Base-by-base conservation (phyloP, 2,329 filamentous ascomycete genomes). In the Stachybotrys echinatus region DNA sequence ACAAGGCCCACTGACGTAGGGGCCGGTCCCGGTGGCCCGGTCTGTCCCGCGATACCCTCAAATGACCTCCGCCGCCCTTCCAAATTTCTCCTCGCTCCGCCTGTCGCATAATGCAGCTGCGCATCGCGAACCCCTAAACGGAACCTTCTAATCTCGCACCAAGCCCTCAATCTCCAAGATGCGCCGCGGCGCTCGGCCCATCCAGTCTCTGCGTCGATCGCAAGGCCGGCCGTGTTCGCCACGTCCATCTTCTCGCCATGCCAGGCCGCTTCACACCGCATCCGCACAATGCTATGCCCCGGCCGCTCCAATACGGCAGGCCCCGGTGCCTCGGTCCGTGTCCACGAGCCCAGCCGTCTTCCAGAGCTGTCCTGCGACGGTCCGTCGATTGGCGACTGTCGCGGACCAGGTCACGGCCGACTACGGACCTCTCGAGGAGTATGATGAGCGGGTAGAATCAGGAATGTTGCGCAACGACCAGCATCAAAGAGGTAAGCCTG, bases 391-490 rank as follows among this genome's bases (percentile, higher is more conserved):
- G 54, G 62, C 64, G 20, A 68, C 65, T 6, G 61, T 60, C 19
- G 57, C 56, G 12, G 51, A 55, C 18, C 43, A 48, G 21, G 23
- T 43, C 34, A 44, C 52, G 6, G 68, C 72, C 44, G 64, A 69
- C 40, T 65, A 74, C 54, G 92, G 92, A 0, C 94, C 94, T 3
- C 78, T 97, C 62, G 80, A 84, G 55, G 92, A 97, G 68, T 99
- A 99, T 68, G 87, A 96, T 66, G 76, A 79, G 52, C 82, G 92
- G 44, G 92, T 99, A 8, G 75, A 83, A 44, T 73, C 76, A 42
- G 89, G 91, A 12, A 74, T 81, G 45, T 67, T 99, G 55, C 81
- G 87, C 55, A 89, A 97, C 66, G 94, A 99, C 65, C 84, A 90
- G 56, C 89, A 96, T 69, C 94, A 99, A 69, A 77, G 94, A 77